Evolutionary conservation across 441 rosid genomes (phyloP).

Genomic region (Populus trichocarpa): DNA sequence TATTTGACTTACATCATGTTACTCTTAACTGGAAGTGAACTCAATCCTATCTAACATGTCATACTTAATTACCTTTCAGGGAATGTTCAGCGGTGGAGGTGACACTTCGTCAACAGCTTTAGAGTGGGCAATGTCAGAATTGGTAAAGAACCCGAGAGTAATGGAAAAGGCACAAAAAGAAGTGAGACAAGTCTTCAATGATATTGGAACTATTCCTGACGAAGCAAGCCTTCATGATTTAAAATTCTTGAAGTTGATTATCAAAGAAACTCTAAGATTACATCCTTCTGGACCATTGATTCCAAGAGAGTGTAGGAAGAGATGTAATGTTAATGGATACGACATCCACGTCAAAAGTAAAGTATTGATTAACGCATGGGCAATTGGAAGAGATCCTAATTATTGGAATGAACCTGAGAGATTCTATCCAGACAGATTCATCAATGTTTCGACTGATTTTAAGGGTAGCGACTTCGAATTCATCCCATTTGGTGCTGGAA

Average conservation of each 20-base stretch:
- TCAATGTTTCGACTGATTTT: background rate
- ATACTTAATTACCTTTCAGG: background rate
- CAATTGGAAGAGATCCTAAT: too few relatives aligned
- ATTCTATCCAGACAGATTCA: background rate
- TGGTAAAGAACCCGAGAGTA: background rate
- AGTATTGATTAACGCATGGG: background rate
- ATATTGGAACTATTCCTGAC: background rate
- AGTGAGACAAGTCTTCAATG: background rate
- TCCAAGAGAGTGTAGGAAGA: background rate
- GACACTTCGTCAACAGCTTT: background rate
- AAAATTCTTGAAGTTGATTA: background rate
- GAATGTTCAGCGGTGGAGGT: background rate
- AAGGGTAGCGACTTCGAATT: too few relatives aligned
- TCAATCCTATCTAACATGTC: too few relatives aligned
- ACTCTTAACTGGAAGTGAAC: too few relatives aligned
- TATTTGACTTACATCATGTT: too few relatives aligned
- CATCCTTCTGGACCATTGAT: background rate
- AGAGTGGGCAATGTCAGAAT: conserved; percentile 7
- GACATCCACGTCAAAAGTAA: too few relatives aligned
- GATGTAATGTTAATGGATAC: background rate
- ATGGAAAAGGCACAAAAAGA: background rate
- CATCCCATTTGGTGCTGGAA: too few relatives aligned
- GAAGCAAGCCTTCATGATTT: background rate
- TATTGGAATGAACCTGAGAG: background rate
- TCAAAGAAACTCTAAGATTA: background rate